phyloP scores from a whole-genome alignment of 345 rosid species.

The Isatis tinctoria region DNA sequence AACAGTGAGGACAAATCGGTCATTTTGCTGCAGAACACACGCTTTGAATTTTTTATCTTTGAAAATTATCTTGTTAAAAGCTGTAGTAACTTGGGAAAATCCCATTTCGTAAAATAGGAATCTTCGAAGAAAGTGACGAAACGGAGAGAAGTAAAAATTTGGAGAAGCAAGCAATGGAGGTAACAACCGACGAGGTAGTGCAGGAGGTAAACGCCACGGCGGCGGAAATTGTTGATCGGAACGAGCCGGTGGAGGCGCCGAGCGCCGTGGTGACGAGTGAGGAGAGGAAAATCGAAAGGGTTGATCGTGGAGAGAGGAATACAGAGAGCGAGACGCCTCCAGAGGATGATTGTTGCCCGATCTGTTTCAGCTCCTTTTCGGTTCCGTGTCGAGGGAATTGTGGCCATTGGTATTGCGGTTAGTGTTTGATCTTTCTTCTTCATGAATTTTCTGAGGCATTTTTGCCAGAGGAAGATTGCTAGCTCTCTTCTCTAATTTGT shows the following conservation, averaged over 20 bases:
- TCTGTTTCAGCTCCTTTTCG: conserved; percentile 64
- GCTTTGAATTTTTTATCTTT: neutral
- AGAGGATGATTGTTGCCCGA: conserved; percentile 75
- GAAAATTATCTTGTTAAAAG: neutral
- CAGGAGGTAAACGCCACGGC: neutral
- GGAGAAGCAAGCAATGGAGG: conserved; percentile 19
- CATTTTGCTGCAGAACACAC: neutral
- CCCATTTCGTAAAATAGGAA: neutral
- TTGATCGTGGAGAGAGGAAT: conserved; percentile 11
- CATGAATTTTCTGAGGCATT: neutral
- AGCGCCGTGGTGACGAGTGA: neutral
- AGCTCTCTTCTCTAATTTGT: too few species aligned
- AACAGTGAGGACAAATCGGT: conserved; percentile 1
- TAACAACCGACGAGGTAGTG: neutral
- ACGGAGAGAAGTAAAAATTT: neutral
- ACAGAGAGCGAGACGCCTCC: conserved; percentile 49
- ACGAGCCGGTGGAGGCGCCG: neutral
- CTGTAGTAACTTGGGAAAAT: neutral
- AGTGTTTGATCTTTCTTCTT: conserved; percentile 14
- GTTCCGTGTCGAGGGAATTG: conserved; percentile 74
- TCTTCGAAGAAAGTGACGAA: conserved; percentile 13
- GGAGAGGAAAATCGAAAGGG: neutral
- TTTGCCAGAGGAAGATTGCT: neutral
- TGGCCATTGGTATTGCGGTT: conserved; percentile 97
- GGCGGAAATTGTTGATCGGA: neutral